Base-by-base conservation (phyloP, 2,329 filamentous ascomycete species). In the Exophiala bonariae region DNA sequence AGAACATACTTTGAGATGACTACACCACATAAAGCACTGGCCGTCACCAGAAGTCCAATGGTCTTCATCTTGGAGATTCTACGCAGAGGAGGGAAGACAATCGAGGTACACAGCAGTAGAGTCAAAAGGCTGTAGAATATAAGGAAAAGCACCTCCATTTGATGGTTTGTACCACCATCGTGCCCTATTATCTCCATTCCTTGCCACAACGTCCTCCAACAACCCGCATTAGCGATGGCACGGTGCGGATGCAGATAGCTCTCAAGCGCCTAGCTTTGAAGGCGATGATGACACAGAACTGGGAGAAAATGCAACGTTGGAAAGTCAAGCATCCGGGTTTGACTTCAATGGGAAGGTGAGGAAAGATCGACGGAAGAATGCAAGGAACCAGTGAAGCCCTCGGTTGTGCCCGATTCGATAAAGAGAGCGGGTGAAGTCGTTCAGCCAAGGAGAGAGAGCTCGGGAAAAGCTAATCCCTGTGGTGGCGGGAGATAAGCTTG, bases 291-390 rank as follows among this genome's bases (percentile, higher is more conserved):
- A 38, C 13, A 14, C 37, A 34, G 39, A 7, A 32, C 33, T 31
- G 33, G 22, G 19, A 38, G 14, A 45, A n/a, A 28, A 36, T 40
- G 39, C 22, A 41, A 36, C 30, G 32, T 39, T 16, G 22, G 18
- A 36, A 30, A 14, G 8, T 4, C 23, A 26, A 11, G 28, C 9
- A 18, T 22, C 3, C 18, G 33, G 10, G n/a, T 36, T 47, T 47
- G 19, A 5, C 39, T 30, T 14, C 38, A 50, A 44, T 13, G 34
- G 50, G 47, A 44, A 47, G 50, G 50, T 47, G 44, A n/a, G 31
- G 30, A 31, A 47, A 32, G 38, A 23, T 40, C 33, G n/a, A 22
- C 33, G 14, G 23, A 33, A 30, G 14, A 22, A 18, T 14, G 26
- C 26, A 34, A 17, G 28, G 28, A 42, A 32, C 14, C 31, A 31